These are phyloP conservation scores for Myriosclerotinia scirpicola DNA, from an alignment of 2,329 filamentous ascomycete genomes.

Conservation along the genomic window DNA sequence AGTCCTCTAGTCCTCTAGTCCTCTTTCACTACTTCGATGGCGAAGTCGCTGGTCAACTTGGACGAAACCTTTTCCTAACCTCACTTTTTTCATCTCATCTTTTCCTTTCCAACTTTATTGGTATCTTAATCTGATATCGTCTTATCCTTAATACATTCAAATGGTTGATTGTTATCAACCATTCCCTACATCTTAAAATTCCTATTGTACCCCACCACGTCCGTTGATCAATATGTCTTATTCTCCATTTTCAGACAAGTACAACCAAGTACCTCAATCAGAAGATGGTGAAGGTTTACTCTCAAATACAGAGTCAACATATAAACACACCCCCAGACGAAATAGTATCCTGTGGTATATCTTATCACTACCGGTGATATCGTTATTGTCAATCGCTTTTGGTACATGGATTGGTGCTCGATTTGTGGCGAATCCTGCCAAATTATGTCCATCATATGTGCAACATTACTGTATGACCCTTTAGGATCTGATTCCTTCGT, in stretches of 20 bases:
- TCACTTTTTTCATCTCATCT: conserved; percentile 7
- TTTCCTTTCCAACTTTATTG: not conserved
- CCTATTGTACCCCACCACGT: not conserved
- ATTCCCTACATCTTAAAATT: not conserved
- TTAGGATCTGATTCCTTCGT: not conserved
- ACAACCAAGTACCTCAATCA: conserved; percentile 21
- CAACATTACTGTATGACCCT: conserved; percentile 26
- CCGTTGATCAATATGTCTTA: conserved; percentile 9
- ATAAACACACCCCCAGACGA: conserved; percentile 4
- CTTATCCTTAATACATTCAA: not conserved
- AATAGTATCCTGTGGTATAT: conserved; percentile 9
- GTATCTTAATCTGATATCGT: not conserved
- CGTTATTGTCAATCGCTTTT: conserved; percentile 20
- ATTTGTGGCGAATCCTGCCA: conserved; percentile 18
- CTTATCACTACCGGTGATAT: conserved; percentile 20
- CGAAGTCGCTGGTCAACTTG: conserved; percentile 6
- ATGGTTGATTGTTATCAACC: not conserved
- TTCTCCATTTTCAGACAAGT: conserved; percentile 24
- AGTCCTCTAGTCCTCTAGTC: too few relatives aligned
- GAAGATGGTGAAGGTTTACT: conserved; percentile 25
- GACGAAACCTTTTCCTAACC: conserved; percentile 10
- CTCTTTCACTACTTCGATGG: conserved; percentile 1
- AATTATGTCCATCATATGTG: conserved; percentile 25
- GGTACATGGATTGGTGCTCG: conserved; percentile 25
- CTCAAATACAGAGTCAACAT: not conserved